phyloP scores from a whole-genome alignment of 2,329 filamentous ascomycete species.

The Colletotrichum navitas region DNA sequence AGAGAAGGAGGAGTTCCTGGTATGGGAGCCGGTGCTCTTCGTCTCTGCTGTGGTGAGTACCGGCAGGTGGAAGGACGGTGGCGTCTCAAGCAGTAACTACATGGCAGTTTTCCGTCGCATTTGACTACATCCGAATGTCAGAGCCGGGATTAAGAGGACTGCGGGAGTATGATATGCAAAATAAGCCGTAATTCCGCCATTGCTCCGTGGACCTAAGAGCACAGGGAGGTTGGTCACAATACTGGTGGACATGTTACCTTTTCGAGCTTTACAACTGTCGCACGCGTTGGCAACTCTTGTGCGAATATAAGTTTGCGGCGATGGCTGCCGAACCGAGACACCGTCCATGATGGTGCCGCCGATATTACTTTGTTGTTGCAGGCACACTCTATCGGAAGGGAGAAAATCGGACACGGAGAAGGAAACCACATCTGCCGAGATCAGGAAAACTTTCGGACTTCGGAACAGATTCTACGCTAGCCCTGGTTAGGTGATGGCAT shows the following conservation, averaged over 20 bases:
- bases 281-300: constrained; percentile 65
- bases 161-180: background rate
- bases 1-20: constrained; percentile 38
- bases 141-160: background rate
- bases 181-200: constrained; percentile 4
- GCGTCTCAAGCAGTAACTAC: constrained; percentile 62
- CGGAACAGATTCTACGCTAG: constrained; percentile 16
- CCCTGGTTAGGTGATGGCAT: background rate
- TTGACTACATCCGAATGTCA: constrained; percentile 53
- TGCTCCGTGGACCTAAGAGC: background rate
- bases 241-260: constrained; percentile 49
- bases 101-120: constrained; percentile 67
- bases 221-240: background rate
- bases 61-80: constrained; percentile 59
- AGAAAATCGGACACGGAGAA: constrained; percentile 36
- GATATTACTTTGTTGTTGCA: constrained; percentile 17
- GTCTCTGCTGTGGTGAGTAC: constrained; percentile 61
- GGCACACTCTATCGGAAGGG: constrained; percentile 30
- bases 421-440: constrained; percentile 10
- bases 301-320: constrained; percentile 44
- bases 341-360: constrained; percentile 38
- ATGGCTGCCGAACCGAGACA: constrained; percentile 35
- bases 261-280: constrained; percentile 66
- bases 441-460: constrained; percentile 20
- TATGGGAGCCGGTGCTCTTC: constrained; percentile 48